These are phyloP conservation scores for Ceratobasidium sp. DNA, from an alignment of 1,284 basidiomycete genomes.

Conservation along the genomic window DNA sequence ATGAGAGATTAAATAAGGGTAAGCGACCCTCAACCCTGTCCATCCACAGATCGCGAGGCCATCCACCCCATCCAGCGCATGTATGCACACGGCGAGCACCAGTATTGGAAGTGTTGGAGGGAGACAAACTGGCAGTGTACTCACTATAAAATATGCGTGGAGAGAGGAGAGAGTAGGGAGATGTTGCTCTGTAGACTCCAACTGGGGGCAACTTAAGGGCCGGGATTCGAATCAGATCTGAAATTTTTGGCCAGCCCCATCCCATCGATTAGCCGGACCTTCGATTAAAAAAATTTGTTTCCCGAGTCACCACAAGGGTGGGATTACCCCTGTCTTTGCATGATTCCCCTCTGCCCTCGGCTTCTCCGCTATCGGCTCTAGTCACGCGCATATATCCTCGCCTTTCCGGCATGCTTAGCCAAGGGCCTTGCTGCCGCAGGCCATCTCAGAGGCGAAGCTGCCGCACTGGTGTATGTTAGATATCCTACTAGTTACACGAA, in stretches of 20 bases:
- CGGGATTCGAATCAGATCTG: conserved; percentile 9
- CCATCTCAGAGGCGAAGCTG: conserved; percentile 8
- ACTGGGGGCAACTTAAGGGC: conserved; percentile 39
- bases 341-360: conserved; percentile 33
- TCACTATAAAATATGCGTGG: conserved; percentile 54
- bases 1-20: conserved; percentile 43
- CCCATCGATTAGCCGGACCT: conserved; percentile 14
- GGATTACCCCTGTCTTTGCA: background rate
- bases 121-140: conserved; percentile 51
- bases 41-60: conserved; percentile 36
- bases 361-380: conserved; percentile 34
- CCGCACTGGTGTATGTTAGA: background rate
- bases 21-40: conserved; percentile 38
- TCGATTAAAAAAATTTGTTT: conserved; percentile 11
- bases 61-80: conserved; percentile 31
- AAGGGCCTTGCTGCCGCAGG: background rate
- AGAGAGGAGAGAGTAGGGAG: conserved; percentile 59
- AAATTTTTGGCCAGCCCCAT: conserved; percentile 17
- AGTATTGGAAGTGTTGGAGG: background rate
- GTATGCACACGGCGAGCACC: background rate
- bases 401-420: conserved; percentile 6
- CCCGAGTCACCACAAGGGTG: conserved; percentile 14
- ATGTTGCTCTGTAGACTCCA: conserved; percentile 51
- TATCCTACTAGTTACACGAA: too few relatives aligned
- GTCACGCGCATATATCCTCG: conserved; percentile 31